A percentile compares a stretch with the other conserved stretches of the same genome.
These are phyloP conservation scores for Hemerocallis citrina DNA, from an alignment of 106 monocot genomes.

Conservation along the genomic window DNA sequence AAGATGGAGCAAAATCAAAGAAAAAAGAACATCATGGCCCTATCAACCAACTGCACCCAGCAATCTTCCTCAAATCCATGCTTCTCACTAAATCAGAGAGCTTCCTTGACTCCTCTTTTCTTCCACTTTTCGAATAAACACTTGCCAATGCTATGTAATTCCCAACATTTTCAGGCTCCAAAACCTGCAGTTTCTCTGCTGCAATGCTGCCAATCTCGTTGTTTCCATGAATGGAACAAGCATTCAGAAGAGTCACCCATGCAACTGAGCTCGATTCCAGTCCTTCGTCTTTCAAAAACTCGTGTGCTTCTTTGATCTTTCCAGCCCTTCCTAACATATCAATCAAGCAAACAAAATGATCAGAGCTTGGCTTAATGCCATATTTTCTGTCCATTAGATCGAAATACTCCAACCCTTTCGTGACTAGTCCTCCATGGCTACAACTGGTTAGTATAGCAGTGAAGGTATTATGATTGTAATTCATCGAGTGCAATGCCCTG, in stretches of 20 bases:
- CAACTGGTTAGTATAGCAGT: constrained; percentile 41
- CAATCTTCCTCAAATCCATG: constrained; percentile 14
- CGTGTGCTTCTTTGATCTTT: constrained; percentile 19
- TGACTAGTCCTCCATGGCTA: constrained; percentile 43
- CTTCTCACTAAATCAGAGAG: constrained; percentile 10
- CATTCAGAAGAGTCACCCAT: constrained; percentile 32
- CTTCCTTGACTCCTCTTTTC: constrained; percentile 10
- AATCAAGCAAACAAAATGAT: constrained; percentile 31
- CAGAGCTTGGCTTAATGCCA: constrained; percentile 19
- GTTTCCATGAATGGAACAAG: constrained; percentile 31
- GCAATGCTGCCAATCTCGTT: constrained; percentile 14
- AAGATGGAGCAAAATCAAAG: no score
- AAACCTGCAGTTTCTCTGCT: constrained; percentile 14
- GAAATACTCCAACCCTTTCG: constrained; percentile 30
- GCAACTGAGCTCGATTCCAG: constrained; percentile 16
- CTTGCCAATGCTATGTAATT: constrained; percentile 11
- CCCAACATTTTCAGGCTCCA: constrained; percentile 19
- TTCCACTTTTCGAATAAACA: constrained; percentile 1
- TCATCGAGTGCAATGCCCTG: constrained; percentile 21
- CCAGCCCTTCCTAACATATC: constrained; percentile 55
- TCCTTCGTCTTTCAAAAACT: constrained; percentile 12
- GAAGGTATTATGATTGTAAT: constrained; percentile 32
- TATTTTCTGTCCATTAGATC: constrained; percentile 22
- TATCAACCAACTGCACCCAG: constrained; percentile 32
- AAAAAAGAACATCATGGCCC: no score